phyloP scores from a whole-genome alignment of 2,329 filamentous ascomycete genomes.

The Alternaria alternata region DNA sequence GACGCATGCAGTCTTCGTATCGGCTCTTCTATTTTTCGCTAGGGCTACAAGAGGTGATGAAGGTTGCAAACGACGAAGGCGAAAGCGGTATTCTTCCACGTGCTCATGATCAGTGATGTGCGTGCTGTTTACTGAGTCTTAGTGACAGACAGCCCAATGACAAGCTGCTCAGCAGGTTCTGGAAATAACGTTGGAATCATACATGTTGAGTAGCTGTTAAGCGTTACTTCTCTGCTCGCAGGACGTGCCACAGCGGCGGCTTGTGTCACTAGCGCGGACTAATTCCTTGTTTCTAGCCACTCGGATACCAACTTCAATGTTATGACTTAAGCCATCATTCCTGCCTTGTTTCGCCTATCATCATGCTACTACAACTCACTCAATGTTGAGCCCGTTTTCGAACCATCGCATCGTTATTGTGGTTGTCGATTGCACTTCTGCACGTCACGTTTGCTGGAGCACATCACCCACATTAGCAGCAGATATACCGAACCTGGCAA shows the following conservation, averaged over 20 bases:
- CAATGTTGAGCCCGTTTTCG: neutral
- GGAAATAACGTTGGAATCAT: no score
- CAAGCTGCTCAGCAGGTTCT: no score
- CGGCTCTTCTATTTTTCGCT: neutral
- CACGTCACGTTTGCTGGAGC: neutral
- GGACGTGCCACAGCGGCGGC: no score
- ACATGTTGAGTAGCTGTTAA: no score
- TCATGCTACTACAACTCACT: neutral
- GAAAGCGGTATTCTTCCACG: neutral
- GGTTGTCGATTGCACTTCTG: neutral
- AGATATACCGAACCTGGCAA: neutral
- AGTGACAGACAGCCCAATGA: neutral
- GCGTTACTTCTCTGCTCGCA: no score
- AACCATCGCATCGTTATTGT: neutral
- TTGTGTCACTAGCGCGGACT: neutral
- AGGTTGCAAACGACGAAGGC: neutral
- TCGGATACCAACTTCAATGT: neutral
- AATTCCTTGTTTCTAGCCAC: neutral
- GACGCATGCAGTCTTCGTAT: neutral
- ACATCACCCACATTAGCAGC: neutral
- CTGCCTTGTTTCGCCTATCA: neutral
- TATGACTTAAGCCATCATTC: neutral
- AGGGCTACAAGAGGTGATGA: neutral
- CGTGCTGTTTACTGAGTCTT: neutral
- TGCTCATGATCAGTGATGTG: neutral